Conservation (phyloP, 164 flowering plant genomes). For the Houttuynia cordata region DNA sequence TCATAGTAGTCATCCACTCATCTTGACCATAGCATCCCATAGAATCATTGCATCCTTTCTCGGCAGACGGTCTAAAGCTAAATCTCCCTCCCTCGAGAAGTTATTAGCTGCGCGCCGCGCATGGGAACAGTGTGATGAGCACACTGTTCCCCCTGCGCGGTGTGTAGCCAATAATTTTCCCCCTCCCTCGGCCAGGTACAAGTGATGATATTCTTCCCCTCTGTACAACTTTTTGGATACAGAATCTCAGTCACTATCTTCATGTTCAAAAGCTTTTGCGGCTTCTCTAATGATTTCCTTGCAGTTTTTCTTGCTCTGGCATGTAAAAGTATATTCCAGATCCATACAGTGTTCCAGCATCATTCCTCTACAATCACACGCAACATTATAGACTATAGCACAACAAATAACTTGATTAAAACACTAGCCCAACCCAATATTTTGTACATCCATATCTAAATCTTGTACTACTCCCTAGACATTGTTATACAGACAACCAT, state of each 20-base stretch:
- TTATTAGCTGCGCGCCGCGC: too few species aligned
- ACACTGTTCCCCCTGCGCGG: too few species aligned
- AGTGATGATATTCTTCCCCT: conserved; percentile 92
- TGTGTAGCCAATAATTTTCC: too few species aligned
- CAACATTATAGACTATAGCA: not conserved
- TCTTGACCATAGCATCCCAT: conserved; percentile 48
- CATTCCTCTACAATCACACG: conserved; percentile 45
- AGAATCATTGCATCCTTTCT: conserved; percentile 80
- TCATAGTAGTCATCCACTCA: not conserved
- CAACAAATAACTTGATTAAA: not conserved
- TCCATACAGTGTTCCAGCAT: conserved; percentile 86
- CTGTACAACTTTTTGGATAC: conserved; percentile 85
- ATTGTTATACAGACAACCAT: not conserved
- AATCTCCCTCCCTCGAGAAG: too few species aligned
- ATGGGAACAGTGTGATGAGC: too few species aligned
- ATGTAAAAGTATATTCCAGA: conserved; percentile 90
- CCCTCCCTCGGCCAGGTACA: conserved; percentile 80
- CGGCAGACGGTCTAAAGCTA: conserved; percentile 61
- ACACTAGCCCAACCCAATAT: not conserved
- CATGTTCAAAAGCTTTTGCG: conserved; percentile 52
- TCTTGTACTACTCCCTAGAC: not conserved
- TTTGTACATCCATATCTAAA: too few species aligned
- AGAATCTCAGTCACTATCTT: conserved; percentile 77
- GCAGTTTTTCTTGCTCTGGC: conserved; percentile 80
- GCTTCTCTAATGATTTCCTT: conserved; percentile 42